Evolutionary conservation across 768 basidiomycete species (phyloP).

Genomic region (Tubosaeta sp.): DNA sequence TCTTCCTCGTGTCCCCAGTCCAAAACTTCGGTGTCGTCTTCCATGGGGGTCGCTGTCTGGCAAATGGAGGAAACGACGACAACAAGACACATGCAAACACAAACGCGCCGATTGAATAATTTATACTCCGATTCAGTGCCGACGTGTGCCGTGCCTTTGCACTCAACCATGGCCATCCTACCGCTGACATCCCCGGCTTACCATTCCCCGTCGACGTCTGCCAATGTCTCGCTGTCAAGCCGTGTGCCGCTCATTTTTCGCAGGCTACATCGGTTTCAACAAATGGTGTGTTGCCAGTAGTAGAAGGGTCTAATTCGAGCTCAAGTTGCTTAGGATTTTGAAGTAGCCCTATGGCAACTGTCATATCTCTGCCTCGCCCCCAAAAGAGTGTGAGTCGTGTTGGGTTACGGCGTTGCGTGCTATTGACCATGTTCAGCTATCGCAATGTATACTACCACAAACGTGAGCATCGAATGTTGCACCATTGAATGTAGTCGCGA

Average conservation of each 20-base stretch:
- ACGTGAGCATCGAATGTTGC: conserved; percentile 47
- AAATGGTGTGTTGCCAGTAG: conserved; percentile 58
- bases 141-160: conserved; percentile 14
- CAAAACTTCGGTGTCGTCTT: conserved; percentile 62
- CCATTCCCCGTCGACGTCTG: conserved; percentile 12
- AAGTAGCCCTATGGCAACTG: conserved; percentile 93
- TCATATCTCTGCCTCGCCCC: conserved; percentile 93
- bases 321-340: conserved; percentile 71
- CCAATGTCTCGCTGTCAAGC: conserved; percentile 32
- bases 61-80: conserved; percentile 13
- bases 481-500: background rate
- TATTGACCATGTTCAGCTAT: conserved; percentile 49
- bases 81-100: background rate
- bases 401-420: background rate
- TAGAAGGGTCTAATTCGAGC: background rate
- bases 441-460: conserved; percentile 98
- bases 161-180: conserved; percentile 31
- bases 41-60: conserved; percentile 39
- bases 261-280: conserved; percentile 74
- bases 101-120: conserved; percentile 16
- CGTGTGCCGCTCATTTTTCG: conserved; percentile 80
- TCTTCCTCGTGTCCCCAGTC: conserved; percentile 66
- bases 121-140: conserved; percentile 18
- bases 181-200: conserved; percentile 29
- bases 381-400: conserved; percentile 71